Evolutionary conservation across 2,329 filamentous ascomycete species (phyloP).

Genomic region (Curvularia lunata): DNA sequence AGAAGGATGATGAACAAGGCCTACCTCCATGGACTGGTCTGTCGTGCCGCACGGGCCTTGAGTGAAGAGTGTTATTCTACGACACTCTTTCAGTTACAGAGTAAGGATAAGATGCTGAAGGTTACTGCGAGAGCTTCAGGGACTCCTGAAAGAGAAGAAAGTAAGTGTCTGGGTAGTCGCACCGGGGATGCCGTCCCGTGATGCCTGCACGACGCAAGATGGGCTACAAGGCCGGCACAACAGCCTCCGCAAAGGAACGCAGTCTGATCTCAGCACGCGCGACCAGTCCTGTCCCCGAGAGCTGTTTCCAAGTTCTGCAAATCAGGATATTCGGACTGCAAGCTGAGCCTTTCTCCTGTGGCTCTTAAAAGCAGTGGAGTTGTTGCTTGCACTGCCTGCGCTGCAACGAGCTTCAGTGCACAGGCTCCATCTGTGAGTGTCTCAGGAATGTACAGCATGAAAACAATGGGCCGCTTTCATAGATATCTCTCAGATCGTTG

Average conservation of each 20-base stretch:
- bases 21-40: constrained; percentile 1
- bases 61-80: not conserved
- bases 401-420: not conserved
- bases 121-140: not conserved
- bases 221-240: not conserved
- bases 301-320: too few species aligned
- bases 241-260: not conserved
- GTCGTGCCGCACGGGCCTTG: constrained; percentile 6
- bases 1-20: not conserved
- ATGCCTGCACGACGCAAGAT: not conserved
- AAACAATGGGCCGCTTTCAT: not conserved
- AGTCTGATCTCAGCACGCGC: not conserved
- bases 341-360: not conserved
- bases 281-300: not conserved
- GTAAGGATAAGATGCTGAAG: not conserved
- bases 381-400: not conserved
- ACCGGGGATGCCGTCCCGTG: too few species aligned
- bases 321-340: not conserved
- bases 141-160: not conserved
- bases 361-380: not conserved
- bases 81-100: not conserved
- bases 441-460: not conserved
- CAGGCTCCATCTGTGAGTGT: too few species aligned
- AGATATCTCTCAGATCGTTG: too few species aligned
- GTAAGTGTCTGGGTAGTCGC: not conserved